Conservation (phyloP, 139 green algal genomes). For the Tetradesmus obliquus region DNA sequence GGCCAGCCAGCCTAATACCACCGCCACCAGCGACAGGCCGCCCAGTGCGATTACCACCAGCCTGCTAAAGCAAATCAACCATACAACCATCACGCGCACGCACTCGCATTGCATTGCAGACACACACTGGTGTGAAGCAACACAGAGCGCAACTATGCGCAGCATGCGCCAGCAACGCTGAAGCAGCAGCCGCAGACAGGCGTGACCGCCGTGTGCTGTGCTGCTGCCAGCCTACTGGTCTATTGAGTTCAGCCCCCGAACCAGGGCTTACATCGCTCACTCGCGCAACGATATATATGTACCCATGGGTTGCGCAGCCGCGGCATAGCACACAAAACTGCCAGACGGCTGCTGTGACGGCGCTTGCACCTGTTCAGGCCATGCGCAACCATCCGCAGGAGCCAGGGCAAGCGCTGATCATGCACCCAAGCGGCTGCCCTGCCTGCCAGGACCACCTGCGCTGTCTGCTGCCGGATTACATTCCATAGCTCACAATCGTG, state of each 20-base stretch:
- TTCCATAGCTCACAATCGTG: background rate
- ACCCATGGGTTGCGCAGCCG: background rate
- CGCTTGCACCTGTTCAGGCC: background rate
- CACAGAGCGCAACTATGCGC: background rate
- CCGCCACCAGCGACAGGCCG: background rate
- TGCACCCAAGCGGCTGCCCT: background rate
- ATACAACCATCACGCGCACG: background rate
- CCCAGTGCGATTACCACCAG: background rate
- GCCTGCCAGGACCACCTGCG: background rate
- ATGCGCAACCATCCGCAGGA: background rate
- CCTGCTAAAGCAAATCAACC: background rate
- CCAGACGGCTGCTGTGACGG: background rate
- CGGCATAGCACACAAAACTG: background rate
- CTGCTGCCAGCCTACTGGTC: background rate
- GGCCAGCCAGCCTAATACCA: background rate
- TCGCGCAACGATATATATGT: background rate
- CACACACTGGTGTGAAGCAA: background rate
- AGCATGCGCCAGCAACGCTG: background rate
- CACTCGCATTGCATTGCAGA: background rate
- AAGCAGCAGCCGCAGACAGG: background rate
- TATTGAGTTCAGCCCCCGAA: background rate
- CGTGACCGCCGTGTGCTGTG: too few species aligned
- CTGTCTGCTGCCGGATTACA: background rate
- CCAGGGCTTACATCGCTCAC: background rate
- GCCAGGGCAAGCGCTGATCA: background rate